A percentile compares a stretch with the other conserved stretches of the same genome.
Conservation (phyloP, 2,329 filamentous ascomycete species). For the Colletotrichum tropicale region DNA sequence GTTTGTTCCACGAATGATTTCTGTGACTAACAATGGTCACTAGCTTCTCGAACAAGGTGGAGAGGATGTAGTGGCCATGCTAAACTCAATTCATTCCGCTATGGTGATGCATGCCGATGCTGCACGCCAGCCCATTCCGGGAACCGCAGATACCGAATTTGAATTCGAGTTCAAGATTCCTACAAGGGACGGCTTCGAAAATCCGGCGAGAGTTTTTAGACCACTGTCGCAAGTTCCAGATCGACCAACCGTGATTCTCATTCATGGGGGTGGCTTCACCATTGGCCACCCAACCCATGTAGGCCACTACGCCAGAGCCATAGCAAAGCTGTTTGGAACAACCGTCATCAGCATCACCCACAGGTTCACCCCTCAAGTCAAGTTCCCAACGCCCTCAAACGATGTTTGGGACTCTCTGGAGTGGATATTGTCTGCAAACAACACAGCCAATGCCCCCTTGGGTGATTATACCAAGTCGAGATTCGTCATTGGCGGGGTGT, state of each 20-base stretch:
- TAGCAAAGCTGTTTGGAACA: background rate
- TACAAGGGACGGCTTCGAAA: slow-evolving; percentile 1
- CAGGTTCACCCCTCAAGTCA: slow-evolving; percentile 49
- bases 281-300: background rate
- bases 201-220: background rate
- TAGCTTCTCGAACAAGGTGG: background rate
- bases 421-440: slow-evolving; percentile 11
- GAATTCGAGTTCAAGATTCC: slow-evolving; percentile 11
- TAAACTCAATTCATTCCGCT: background rate
- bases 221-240: background rate
- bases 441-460: background rate
- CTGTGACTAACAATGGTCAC: background rate
- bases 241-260: background rate
- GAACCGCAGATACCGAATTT: background rate
- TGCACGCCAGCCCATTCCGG: background rate
- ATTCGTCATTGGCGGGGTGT: slow-evolving; percentile 22
- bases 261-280: slow-evolving; percentile 18
- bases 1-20: background rate
- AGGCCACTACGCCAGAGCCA: background rate
- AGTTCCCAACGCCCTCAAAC: slow-evolving; percentile 44
- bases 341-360: slow-evolving; percentile 47
- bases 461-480: background rate
- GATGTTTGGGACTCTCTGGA: slow-evolving; percentile 42
- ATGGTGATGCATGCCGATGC: background rate
- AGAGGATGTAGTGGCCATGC: background rate